A percentile compares a stretch with the other conserved stretches of the same genome.
Conservation (phyloP, 208 protist species). For the Leishmania martiniquensis region DNA sequence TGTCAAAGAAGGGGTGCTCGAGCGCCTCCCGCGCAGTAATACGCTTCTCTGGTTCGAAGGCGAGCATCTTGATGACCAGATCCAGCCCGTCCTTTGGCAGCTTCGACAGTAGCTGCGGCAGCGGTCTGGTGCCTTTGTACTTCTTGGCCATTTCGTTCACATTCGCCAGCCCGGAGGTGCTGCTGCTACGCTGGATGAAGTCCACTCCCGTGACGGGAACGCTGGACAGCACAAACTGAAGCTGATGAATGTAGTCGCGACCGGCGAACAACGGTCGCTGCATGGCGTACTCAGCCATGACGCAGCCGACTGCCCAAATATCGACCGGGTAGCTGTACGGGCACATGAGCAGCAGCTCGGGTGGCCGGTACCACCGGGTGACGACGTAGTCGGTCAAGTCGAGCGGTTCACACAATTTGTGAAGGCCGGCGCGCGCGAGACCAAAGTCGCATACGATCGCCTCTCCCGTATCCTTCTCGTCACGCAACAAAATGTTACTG, state of each 20-base stretch:
- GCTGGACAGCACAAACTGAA: constrained; percentile 86
- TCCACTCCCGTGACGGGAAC: constrained; percentile 65
- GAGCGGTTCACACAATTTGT: constrained; percentile 66
- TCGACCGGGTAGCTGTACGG: constrained; percentile 94
- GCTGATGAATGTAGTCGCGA: constrained; percentile 89
- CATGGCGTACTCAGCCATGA: constrained; percentile 98
- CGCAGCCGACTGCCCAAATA: constrained; percentile 99
- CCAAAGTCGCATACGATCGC: constrained; percentile 96
- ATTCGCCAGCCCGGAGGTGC: constrained; percentile 42
- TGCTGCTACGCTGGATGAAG: constrained; percentile 64
- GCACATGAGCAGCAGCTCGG: constrained; percentile 98
- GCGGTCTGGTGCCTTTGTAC: constrained; percentile 61
- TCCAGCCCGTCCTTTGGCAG: constrained; percentile 85
- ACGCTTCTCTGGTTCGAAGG: constrained; percentile 90
- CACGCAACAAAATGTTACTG: constrained; percentile 94
- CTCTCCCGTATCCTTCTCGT: constrained; percentile 77
- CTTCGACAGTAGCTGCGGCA: constrained; percentile 46
- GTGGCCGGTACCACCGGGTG: constrained; percentile 99
- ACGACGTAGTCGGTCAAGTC: constrained; percentile 97
- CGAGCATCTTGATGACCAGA: constrained; percentile 89
- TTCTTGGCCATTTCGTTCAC: constrained; percentile 80
- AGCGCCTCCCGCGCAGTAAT: constrained; percentile 88
- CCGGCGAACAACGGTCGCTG: constrained; percentile 84
- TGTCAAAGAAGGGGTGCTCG: constrained; percentile 84
- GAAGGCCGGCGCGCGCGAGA: constrained; percentile 78